Evolutionary conservation across 345 rosid species (phyloP), one percentile per base, ranked within the genome.

Genomic region (Fremontodendron californicum): DNA sequence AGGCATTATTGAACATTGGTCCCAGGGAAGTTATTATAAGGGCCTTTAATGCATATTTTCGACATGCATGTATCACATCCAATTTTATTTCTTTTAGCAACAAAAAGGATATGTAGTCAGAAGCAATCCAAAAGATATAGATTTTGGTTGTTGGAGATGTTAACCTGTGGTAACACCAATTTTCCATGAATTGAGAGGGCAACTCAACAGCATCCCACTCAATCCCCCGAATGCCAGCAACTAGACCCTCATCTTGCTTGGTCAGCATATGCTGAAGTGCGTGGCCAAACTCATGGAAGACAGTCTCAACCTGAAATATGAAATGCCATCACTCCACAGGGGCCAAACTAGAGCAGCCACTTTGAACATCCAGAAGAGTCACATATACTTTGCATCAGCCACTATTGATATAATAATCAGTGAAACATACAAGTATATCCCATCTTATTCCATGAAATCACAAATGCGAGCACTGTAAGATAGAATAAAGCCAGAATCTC

Each of bases 171-270:
- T 92, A 94, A 84, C 98, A 94, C 98, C 98, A 94, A 73, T 94
- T 94, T 86, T 94, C 97, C 98, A 94, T 94, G 82, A 94, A 94
- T 64, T 94, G 98, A 16, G 98, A 94, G 51, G 97, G 96, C 79
- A 94, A 84, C 81, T 94, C 98, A 81, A 92, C 92, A 27, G 98
- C 98, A 80, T 94, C 98, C 98, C 98, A 92, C 79, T 94, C 98
- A 43, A 94, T 83, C 73, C 92, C 93, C 25, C 97, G 86, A 54
- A 86, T 89, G 78, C 98, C 98, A 86, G 98, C 85, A 74, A 92
- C 96, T 73, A 94, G 89, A 72, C 98, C 92, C 80, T 94, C 98
- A 42, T 94, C 98, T 84, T 89, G 82, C 79, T 84, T 90, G 79
- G 98, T 94, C 73, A 94, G 90, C 97, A 94, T 94, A 82, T 92